A percentile compares a stretch with the other conserved stretches of the same genome.
Conservation (phyloP, 148 eudicot genomes). For the Camellia japonica region DNA sequence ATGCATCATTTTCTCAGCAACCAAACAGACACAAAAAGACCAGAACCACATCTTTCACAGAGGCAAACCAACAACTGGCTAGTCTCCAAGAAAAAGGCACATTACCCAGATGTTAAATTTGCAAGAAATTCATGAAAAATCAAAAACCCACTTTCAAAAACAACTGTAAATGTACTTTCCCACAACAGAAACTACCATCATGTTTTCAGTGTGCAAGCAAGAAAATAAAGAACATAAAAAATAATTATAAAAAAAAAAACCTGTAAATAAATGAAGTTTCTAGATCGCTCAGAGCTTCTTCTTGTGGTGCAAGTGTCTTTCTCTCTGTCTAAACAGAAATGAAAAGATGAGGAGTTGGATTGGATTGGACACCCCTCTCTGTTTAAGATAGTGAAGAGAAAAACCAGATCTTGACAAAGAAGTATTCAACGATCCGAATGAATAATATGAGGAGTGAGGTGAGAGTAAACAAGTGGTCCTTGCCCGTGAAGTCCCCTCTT, state of each 20-base stretch:
- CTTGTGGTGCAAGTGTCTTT: not conserved
- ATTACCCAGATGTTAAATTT: slow-evolving; percentile 17
- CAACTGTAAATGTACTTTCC: not conserved
- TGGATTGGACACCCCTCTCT: not conserved
- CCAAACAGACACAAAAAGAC: slow-evolving; percentile 1
- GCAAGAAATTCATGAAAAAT: not conserved
- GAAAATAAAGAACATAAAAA: not conserved
- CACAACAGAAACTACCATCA: not conserved
- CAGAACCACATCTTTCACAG: not conserved
- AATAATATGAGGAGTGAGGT: too few species aligned
- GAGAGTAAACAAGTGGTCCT: slow-evolving; percentile 12
- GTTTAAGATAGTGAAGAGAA: not conserved
- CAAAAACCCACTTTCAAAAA: not conserved
- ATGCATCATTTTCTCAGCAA: slow-evolving; percentile 16
- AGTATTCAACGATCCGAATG: slow-evolving; percentile 19
- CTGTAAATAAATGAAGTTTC: slow-evolving; percentile 14
- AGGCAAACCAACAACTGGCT: slow-evolving; percentile 1
- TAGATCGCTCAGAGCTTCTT: slow-evolving; percentile 12
- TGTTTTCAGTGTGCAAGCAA: not conserved
- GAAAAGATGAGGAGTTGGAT: slow-evolving; percentile 11
- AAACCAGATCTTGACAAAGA: slow-evolving; percentile 27
- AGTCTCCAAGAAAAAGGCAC: not conserved
- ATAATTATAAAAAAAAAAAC: not conserved
- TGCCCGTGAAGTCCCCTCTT: not conserved
- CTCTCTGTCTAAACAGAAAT: not conserved